phyloP scores from a whole-genome alignment of 1,284 basidiomycete species.

The Boletus mariae region DNA sequence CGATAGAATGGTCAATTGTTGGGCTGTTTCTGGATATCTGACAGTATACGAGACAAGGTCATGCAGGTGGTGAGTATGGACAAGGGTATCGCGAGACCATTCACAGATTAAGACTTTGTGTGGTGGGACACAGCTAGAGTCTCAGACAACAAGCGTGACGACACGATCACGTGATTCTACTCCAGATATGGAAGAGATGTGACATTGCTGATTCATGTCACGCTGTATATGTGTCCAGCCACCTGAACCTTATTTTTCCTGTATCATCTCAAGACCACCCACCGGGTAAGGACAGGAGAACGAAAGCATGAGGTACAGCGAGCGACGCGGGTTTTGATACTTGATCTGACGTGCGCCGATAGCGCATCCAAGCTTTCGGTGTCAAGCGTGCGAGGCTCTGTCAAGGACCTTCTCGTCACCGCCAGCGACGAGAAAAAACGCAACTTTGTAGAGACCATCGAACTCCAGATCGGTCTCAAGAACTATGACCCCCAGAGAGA shows the following conservation, averaged over 20 bases:
- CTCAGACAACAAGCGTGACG: constrained; percentile 15
- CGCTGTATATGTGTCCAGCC: constrained; percentile 34
- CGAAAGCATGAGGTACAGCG: constrained; percentile 31
- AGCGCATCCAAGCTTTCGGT: constrained; percentile 80
- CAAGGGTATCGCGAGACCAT: constrained; percentile 11
- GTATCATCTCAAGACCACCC: constrained; percentile 15
- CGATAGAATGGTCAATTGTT: not conserved
- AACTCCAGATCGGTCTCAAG: constrained; percentile 96
- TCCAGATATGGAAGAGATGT: constrained; percentile 2
- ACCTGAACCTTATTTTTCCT: constrained; percentile 31
- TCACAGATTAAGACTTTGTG: constrained; percentile 10
- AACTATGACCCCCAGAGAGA: constrained; percentile 97
- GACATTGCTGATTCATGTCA: constrained; percentile 29
- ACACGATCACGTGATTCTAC: constrained; percentile 15
- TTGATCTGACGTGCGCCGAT: constrained; percentile 7
- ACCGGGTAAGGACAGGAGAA: constrained; percentile 9
- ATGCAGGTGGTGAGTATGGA: not conserved
- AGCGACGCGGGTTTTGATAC: not conserved
- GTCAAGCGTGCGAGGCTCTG: constrained; percentile 97
- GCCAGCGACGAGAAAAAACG: constrained; percentile 82
- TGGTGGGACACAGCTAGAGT: not conserved
- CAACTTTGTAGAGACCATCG: constrained; percentile 91
- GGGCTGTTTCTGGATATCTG: not conserved
- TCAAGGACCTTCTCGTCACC: constrained; percentile 79
- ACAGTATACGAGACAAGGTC: not conserved